Percentiles rank a stretch among this genome's conserved stretches.
Conservation (phyloP, 2,329 filamentous ascomycete species). For the Cordyceps cateniannulata region DNA sequence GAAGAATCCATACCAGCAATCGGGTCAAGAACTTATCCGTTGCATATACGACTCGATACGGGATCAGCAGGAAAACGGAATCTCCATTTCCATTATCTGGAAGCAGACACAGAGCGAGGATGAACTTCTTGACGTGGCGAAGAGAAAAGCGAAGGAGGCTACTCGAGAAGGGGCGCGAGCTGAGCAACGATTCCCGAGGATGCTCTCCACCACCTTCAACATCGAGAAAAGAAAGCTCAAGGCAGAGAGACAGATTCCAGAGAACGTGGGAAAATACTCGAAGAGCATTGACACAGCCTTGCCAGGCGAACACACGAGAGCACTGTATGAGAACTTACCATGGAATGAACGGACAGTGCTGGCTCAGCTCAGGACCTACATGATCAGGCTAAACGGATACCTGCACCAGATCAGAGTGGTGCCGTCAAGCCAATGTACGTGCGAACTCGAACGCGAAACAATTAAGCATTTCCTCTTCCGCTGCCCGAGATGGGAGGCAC, state of each 20-base stretch:
- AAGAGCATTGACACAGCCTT: constrained; percentile 15
- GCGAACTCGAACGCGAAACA: background rate
- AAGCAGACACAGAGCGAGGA: constrained; percentile 25
- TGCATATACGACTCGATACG: constrained; percentile 16
- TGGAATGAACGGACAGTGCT: background rate
- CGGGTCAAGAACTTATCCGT: constrained; percentile 17
- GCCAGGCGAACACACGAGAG: constrained; percentile 15
- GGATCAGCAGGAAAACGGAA: background rate
- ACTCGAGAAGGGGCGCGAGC: constrained; percentile 11
- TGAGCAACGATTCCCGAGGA: constrained; percentile 11
- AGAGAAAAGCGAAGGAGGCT: constrained; percentile 13
- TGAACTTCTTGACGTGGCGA: constrained; percentile 21
- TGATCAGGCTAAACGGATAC: background rate
- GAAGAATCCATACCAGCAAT: constrained; percentile 16
- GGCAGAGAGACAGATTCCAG: constrained; percentile 2
- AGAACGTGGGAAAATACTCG: constrained; percentile 11
- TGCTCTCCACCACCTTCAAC: constrained; percentile 14
- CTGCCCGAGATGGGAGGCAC: background rate
- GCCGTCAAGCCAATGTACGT: background rate
- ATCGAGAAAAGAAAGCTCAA: constrained; percentile 7
- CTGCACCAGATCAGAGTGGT: background rate
- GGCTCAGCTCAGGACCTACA: background rate
- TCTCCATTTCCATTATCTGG: constrained; percentile 7
- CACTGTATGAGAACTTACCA: constrained; percentile 15
- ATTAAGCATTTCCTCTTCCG: background rate